Evolutionary conservation across 345 rosid species (phyloP).

Genomic region (Kandelia obovata): DNA sequence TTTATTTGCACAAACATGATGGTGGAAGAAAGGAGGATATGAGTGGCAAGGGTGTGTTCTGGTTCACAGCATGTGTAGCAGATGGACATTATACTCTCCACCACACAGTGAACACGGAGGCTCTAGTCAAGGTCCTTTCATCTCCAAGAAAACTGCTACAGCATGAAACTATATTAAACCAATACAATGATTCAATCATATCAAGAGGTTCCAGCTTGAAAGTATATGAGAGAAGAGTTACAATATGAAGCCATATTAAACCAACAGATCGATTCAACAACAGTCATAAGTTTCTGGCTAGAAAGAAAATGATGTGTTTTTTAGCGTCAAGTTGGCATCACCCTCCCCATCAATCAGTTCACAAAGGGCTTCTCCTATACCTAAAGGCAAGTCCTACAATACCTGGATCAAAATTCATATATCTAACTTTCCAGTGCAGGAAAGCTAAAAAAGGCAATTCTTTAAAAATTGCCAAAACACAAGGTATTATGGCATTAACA

Average conservation of each 20-base stretch:
- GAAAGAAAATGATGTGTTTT: slow-evolving; percentile 40
- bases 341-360: slow-evolving; percentile 69
- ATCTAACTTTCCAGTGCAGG: slow-evolving; percentile 4
- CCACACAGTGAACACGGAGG: slow-evolving; percentile 52
- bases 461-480: too few relatives aligned
- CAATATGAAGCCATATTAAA: slow-evolving; percentile 17
- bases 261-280: slow-evolving; percentile 9
- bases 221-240: slow-evolving; percentile 19
- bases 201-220: slow-evolving; percentile 4
- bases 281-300: slow-evolving; percentile 6
- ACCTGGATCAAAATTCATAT: slow-evolving; percentile 9
- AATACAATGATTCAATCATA: slow-evolving; percentile 5
- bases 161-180: slow-evolving; percentile 12
- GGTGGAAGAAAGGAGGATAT: slow-evolving; percentile 46
- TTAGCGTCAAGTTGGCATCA: slow-evolving; percentile 39
- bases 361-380: slow-evolving; percentile 90
- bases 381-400: slow-evolving; percentile 71
- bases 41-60: slow-evolving; percentile 16
- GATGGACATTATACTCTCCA: slow-evolving; percentile 45
- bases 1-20: slow-evolving; percentile 52
- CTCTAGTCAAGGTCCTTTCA: slow-evolving; percentile 50
- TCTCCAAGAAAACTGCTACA: slow-evolving; percentile 38
- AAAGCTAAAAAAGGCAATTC: background rate
- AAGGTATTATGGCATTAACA: too few relatives aligned
- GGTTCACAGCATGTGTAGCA: slow-evolving; percentile 38